Evolutionary conservation across 352 stramenopile species (phyloP).

Genomic region (Elongisporangium undulatum): DNA sequence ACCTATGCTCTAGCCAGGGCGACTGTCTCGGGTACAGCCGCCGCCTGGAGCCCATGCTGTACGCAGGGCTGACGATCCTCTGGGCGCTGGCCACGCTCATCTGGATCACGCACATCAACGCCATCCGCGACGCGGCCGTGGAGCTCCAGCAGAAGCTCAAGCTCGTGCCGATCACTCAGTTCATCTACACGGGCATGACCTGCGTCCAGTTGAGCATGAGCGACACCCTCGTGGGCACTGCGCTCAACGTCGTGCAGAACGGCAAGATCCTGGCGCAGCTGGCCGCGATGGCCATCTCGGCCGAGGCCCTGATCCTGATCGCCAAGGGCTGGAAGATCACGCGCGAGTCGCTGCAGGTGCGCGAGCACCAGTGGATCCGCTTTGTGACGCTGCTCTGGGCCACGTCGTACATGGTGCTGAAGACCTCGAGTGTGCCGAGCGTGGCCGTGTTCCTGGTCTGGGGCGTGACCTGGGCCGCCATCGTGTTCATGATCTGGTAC

Average conservation of each 20-base stretch:
- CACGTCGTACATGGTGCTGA: conserved; percentile 33
- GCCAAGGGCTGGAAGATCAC: conserved; percentile 76
- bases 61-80: conserved; percentile 15
- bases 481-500: conserved; percentile 72
- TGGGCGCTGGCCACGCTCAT: conserved; percentile 29
- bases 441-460: conserved; percentile 44
- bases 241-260: conserved; percentile 31
- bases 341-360: conserved; percentile 25
- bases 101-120: conserved; percentile 47
- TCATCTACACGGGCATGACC: conserved; percentile 22
- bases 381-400: conserved; percentile 49
- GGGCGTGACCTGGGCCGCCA: conserved; percentile 41
- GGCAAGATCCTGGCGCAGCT: conserved; percentile 31
- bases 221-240: conserved; percentile 24
- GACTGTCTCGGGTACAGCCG: conserved; percentile 24
- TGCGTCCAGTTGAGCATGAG: conserved; percentile 26
- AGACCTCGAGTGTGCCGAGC: conserved; percentile 32
- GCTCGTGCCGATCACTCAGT: conserved; percentile 33
- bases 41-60: neutral
- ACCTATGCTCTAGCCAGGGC: conserved; percentile 36
- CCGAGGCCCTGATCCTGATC: conserved; percentile 47
- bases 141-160: conserved; percentile 57
- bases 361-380: conserved; percentile 54
- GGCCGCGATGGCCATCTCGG: conserved; percentile 36
- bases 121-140: conserved; percentile 33